Evolutionary conservation across 1,284 basidiomycete species (phyloP), one percentile per base, ranked within the genome.

Genomic region (Uromyces viciae-fabae): DNA sequence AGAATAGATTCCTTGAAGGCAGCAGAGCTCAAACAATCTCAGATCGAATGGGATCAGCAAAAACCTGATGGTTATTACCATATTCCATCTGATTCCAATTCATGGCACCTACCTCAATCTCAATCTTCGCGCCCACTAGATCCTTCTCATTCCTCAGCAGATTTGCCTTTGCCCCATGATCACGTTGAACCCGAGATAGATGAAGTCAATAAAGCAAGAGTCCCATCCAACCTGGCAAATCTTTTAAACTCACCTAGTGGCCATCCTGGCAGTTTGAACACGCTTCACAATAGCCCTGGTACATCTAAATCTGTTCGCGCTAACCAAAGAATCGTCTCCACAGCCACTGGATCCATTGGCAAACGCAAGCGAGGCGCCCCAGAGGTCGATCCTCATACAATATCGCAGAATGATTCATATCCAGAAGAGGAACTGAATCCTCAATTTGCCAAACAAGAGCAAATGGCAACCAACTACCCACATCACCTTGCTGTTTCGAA

Each of bases 141-240:
- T 19, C 38, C 31, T 19, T 54, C 9, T 40, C 40, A 62, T 60
- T 33, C 56, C 11, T 52, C 74, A 22, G 25, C 42, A 15, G 42
- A 64, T 14, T 9, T 28, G 33, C n/a, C 43, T 22, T 54, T 75
- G 19, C 11, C 40, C 3, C 42, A 81, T 73, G 60, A 68, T 28
- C 2, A 25, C 52, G 31, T 17, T 28, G 38, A 68, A 33, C 25
- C 36, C 9, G 58, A 66, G 36, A 58, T 36, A 17, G 69, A 64
- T 31, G 69, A 74, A 11, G 71, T 38, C 31, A 38, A 11, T 38
- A 54, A 81, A 33, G 46, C 42, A 38, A 71, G 71, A 22, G 58
- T 81, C 56, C 79, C 79, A n/a, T 81, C 79, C 5, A 81, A 81
- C 46, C 42, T 81, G 69, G 79, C 79, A 14, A 81, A 75, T 68